Percentiles rank a stretch among this genome's conserved stretches.
Conservation (phyloP, 306 rosid genomes). For the Morella rubra region DNA sequence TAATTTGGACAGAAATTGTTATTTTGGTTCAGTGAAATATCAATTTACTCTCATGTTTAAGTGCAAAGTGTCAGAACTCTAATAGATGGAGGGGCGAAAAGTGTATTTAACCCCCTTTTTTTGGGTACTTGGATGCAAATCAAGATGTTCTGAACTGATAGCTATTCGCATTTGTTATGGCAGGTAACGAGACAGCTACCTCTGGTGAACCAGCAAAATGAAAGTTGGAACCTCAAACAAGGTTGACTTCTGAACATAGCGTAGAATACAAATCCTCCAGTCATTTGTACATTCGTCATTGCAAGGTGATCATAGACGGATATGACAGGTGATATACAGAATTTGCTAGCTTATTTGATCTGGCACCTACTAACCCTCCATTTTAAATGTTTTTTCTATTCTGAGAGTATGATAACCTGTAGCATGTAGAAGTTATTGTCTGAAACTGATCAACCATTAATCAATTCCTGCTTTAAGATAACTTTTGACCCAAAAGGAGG, state of each 20-base stretch:
- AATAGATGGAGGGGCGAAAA: no score
- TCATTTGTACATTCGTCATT: conserved; percentile 64
- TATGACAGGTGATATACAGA: conserved; percentile 57
- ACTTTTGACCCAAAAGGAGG: not conserved
- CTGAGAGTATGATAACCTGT: conserved; percentile 23
- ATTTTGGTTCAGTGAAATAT: no score
- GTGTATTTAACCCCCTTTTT: not conserved
- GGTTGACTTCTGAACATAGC: conserved; percentile 36
- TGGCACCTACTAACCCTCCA: conserved; percentile 22
- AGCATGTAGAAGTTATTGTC: conserved; percentile 21
- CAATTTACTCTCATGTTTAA: no score
- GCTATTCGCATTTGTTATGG: conserved; percentile 27
- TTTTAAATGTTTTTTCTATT: not conserved
- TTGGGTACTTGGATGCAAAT: not conserved
- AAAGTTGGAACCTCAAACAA: conserved; percentile 26
- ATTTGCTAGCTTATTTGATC: conserved; percentile 42
- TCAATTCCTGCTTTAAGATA: conserved; percentile 25
- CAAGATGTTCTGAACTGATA: conserved; percentile 15
- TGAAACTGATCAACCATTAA: conserved; percentile 6
- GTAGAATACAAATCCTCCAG: conserved; percentile 27
- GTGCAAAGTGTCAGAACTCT: no score
- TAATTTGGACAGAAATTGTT: no score
- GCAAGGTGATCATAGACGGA: conserved; percentile 45
- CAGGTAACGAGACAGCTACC: conserved; percentile 44
- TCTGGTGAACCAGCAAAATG: conserved; percentile 40